These are phyloP conservation scores for Cladophialophora chaetospira DNA, from an alignment of 2,329 filamentous ascomycete species.

Conservation along the genomic window DNA sequence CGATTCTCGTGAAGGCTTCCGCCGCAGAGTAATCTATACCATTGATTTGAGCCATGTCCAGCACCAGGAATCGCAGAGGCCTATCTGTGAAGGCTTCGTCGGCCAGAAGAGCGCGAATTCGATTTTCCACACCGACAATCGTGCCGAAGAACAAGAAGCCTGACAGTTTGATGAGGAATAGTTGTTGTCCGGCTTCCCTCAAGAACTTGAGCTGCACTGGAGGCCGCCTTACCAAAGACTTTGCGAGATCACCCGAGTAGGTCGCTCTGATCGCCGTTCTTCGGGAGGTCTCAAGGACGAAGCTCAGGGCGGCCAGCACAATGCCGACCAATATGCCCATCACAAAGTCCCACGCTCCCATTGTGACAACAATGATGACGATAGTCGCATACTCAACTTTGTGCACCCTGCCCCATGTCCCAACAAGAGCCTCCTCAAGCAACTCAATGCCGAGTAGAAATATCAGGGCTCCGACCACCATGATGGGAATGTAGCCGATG, in stretches of 20 bases:
- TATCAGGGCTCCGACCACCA: constrained; percentile 94
- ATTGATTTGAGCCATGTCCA: constrained; percentile 86
- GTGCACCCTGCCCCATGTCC: constrained; percentile 86
- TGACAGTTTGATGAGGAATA: constrained; percentile 85
- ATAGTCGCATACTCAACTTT: constrained; percentile 85
- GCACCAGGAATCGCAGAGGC: constrained; percentile 84
- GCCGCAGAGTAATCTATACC: constrained; percentile 95
- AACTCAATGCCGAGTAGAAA: constrained; percentile 94
- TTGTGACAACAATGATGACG: constrained; percentile 84
- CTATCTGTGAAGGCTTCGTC: constrained; percentile 75
- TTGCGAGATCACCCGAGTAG: constrained; percentile 86
- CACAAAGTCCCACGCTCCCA: constrained; percentile 97
- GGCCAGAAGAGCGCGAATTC: constrained; percentile 77
- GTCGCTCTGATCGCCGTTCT: constrained; percentile 85
- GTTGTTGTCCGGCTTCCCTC: constrained; percentile 80
- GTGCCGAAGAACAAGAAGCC: constrained; percentile 99
- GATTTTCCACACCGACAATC: constrained; percentile 90
- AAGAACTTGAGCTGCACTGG: constrained; percentile 86
- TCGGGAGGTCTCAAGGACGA: constrained; percentile 87
- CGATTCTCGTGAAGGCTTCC: constrained; percentile 91
- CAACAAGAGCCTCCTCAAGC: constrained; percentile 81
- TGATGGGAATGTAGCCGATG: constrained; percentile 92
- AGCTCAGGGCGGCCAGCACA: constrained; percentile 83
- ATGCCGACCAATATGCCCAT: constrained; percentile 91
- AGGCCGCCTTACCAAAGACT: constrained; percentile 89